A percentile compares a stretch with the other conserved stretches of the same genome.
phyloP scores from a whole-genome alignment of 1,284 basidiomycete species.

The Cryptococcus deneoformans region DNA sequence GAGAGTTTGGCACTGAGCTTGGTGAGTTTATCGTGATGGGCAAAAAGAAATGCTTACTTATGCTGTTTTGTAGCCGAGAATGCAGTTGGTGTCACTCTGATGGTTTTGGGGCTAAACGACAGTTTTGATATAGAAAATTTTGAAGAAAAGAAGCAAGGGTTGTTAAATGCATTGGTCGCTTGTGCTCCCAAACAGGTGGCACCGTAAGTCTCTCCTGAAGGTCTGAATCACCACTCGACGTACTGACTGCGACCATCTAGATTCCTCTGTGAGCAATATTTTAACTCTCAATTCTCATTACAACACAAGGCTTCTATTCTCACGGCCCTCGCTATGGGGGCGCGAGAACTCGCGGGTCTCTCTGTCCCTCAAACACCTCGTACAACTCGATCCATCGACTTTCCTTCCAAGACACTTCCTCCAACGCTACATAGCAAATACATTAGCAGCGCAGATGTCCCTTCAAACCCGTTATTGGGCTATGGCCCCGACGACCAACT shows the following conservation, averaged over 20 bases:
- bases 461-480: background rate
- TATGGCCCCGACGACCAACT: constrained; percentile 20
- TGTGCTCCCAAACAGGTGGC: constrained; percentile 73
- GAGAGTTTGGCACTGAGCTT: constrained; percentile 76
- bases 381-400: constrained; percentile 49
- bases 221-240: no score
- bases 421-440: constrained; percentile 66
- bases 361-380: constrained; percentile 53
- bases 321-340: constrained; percentile 78
- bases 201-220: constrained; percentile 56
- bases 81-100: constrained; percentile 73
- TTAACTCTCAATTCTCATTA: constrained; percentile 84
- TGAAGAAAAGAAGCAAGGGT: constrained; percentile 69
- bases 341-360: constrained; percentile 76
- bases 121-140: constrained; percentile 79
- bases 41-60: no score
- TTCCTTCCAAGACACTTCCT: constrained; percentile 79
- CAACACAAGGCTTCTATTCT: constrained; percentile 81
- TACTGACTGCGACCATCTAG: constrained; percentile 49
- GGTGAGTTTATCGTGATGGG: constrained; percentile 52
- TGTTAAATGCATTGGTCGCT: constrained; percentile 73
- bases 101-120: constrained; percentile 71
- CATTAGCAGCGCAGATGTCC: constrained; percentile 46
- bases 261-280: constrained; percentile 85
- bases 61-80: constrained; percentile 66